These are phyloP conservation scores for Rhizopus sp. DNA, from an alignment of 371 early-diverging fungal genomes.

Conservation along the genomic window DNA sequence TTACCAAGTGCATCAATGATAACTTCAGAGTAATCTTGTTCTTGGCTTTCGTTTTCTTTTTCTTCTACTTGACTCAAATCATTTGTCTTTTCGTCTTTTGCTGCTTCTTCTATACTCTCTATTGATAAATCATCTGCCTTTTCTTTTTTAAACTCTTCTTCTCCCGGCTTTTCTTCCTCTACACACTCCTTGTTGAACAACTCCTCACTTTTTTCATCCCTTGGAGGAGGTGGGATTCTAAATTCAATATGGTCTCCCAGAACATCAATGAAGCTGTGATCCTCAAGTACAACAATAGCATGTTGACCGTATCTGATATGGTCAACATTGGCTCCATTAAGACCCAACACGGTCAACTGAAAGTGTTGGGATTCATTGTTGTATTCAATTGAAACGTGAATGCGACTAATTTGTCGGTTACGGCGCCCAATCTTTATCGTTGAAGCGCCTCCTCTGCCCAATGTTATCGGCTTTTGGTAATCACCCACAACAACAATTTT, in stretches of 20 bases:
- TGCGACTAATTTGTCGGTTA: slow-evolving; percentile 61
- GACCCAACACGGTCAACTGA: slow-evolving; percentile 55
- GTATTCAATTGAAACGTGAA: slow-evolving; percentile 58
- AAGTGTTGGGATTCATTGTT: slow-evolving; percentile 29
- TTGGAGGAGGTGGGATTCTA: slow-evolving; percentile 24
- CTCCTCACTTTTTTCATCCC: slow-evolving; percentile 2
- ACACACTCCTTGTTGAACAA: background rate
- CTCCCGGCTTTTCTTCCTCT: slow-evolving; percentile 4
- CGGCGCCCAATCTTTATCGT: slow-evolving; percentile 60
- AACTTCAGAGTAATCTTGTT: slow-evolving; percentile 39
- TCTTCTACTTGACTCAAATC: slow-evolving; percentile 3
- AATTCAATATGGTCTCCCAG: slow-evolving; percentile 38
- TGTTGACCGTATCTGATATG: slow-evolving; percentile 36
- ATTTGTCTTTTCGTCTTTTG: slow-evolving; percentile 6
- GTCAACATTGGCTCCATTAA: slow-evolving; percentile 54
- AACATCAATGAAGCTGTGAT: slow-evolving; percentile 42
- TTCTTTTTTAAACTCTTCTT: slow-evolving; percentile 11
- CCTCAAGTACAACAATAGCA: slow-evolving; percentile 27
- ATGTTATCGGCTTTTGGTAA: slow-evolving; percentile 45
- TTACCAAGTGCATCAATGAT: slow-evolving; percentile 54
- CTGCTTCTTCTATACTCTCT: slow-evolving; percentile 4
- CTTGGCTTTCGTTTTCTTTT: too few relatives aligned
- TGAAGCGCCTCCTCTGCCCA: slow-evolving; percentile 59
- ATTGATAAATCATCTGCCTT: slow-evolving; percentile 2
- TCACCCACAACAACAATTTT: slow-evolving; percentile 41